Evolutionary conservation across 2,329 filamentous ascomycete genomes (phyloP).

Genomic region (Aspergillus sp.): DNA sequence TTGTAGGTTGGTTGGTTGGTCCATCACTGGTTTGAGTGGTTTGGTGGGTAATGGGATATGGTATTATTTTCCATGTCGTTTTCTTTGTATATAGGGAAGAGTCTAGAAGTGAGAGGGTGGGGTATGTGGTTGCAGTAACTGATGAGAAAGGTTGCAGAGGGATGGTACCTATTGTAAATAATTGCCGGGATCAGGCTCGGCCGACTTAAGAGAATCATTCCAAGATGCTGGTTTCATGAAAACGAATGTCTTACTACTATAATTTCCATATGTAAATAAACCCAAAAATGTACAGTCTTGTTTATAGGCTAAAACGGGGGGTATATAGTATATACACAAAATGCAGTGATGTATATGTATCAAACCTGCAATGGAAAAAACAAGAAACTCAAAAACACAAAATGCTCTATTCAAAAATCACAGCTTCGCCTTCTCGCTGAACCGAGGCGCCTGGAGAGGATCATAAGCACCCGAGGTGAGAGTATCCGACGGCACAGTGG

Average conservation of each 20-base stretch:
- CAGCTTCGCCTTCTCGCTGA: slow-evolving; percentile 52
- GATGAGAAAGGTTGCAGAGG: too few relatives aligned
- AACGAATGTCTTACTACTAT: too few relatives aligned
- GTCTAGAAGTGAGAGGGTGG: too few relatives aligned
- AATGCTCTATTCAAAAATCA: slow-evolving; percentile 21
- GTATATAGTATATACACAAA: slow-evolving; percentile 1
- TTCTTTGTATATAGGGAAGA: too few relatives aligned
- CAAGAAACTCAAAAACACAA: background rate
- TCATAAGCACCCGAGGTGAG: slow-evolving; percentile 61
- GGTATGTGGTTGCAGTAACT: too few relatives aligned
- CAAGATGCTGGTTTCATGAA: too few relatives aligned
- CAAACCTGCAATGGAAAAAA: background rate
- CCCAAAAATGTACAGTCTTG: background rate
- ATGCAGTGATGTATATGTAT: background rate
- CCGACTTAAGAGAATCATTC: too few relatives aligned
- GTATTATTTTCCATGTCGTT: too few relatives aligned
- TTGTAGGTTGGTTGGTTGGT: slow-evolving; percentile 11
- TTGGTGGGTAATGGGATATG: background rate
- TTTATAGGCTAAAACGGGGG: background rate
- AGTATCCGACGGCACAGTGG: slow-evolving; percentile 63
- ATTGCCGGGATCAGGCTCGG: too few relatives aligned
- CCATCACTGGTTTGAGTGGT: too few relatives aligned
- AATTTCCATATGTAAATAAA: too few relatives aligned
- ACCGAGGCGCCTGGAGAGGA: slow-evolving; percentile 51
- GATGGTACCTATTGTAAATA: too few relatives aligned